phyloP scores from a whole-genome alignment of 805 yeast species.

The Starmerella sirachaensis region DNA sequence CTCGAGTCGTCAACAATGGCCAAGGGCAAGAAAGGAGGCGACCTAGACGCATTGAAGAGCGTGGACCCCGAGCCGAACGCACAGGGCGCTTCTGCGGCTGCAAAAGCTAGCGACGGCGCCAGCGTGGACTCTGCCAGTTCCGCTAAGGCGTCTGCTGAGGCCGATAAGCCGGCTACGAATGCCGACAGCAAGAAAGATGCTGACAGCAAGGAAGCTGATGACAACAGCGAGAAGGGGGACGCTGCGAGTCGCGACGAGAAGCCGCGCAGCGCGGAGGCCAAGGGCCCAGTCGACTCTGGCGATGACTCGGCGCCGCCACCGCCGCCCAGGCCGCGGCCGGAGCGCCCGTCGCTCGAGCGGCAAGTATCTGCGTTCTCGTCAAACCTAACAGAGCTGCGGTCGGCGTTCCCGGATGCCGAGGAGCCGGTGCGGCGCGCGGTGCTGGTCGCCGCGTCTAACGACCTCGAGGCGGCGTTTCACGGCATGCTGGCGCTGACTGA shows the following conservation, averaged over 20 bases:
- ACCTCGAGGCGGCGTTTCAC: slow-evolving; percentile 74
- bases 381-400: slow-evolving; percentile 50
- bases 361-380: slow-evolving; percentile 39
- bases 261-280: neutral
- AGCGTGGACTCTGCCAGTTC: neutral
- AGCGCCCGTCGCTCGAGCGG: slow-evolving; percentile 39
- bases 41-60: slow-evolving; percentile 1
- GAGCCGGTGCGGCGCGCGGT: slow-evolving; percentile 62
- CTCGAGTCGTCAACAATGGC: no score
- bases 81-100: neutral
- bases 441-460: slow-evolving; percentile 73
- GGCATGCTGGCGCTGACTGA: slow-evolving; percentile 74
- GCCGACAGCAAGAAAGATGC: slow-evolving; percentile 1
- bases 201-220: neutral
- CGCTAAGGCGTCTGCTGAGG: neutral
- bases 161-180: neutral
- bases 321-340: slow-evolving; percentile 29
- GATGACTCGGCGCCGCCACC: slow-evolving; percentile 5
- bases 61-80: slow-evolving; percentile 14
- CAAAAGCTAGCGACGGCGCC: neutral
- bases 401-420: slow-evolving; percentile 77
- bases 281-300: neutral
- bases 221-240: neutral
- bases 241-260: neutral
- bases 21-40: no score